A percentile compares a stretch with the other conserved stretches of the same genome.
Conservation (phyloP, 768 basidiomycete species). For the Calocera viscosa region DNA sequence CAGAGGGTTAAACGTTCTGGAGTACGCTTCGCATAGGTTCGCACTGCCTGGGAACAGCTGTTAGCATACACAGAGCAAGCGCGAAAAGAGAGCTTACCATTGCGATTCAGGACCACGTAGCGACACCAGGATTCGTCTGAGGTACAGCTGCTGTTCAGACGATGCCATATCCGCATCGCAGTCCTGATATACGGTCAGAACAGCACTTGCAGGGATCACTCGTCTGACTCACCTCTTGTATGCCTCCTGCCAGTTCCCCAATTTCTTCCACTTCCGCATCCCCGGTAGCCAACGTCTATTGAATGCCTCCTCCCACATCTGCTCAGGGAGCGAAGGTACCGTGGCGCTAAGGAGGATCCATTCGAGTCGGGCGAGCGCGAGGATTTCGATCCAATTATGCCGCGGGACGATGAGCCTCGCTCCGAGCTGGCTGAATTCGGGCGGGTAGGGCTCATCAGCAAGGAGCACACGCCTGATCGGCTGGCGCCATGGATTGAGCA, state of each 20-base stretch:
- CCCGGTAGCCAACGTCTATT: slow-evolving; percentile 58
- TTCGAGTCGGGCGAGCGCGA: slow-evolving; percentile 46
- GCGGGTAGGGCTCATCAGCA: slow-evolving; percentile 33
- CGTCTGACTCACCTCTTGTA: slow-evolving; percentile 46
- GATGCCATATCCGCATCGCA: slow-evolving; percentile 56
- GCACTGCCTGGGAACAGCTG: slow-evolving; percentile 29
- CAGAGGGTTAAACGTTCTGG: slow-evolving; percentile 55
- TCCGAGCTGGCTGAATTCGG: slow-evolving; percentile 44
- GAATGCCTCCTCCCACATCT: slow-evolving; percentile 69
- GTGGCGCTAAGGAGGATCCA: slow-evolving; percentile 59
- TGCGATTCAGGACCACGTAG: slow-evolving; percentile 62
- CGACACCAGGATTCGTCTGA: slow-evolving; percentile 74
- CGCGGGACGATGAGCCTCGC: slow-evolving; percentile 53
- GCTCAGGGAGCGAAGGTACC: slow-evolving; percentile 49
- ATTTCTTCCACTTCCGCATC: slow-evolving; percentile 60
- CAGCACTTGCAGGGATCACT: not conserved
- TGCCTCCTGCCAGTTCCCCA: slow-evolving; percentile 47
- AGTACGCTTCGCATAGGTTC: slow-evolving; percentile 54
- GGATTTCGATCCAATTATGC: slow-evolving; percentile 68
- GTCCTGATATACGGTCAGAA: slow-evolving; percentile 32
- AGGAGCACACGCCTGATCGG: slow-evolving; percentile 52
- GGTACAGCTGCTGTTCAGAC: slow-evolving; percentile 55
- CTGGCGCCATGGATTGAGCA: slow-evolving; percentile 41
- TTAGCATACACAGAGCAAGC: not conserved
- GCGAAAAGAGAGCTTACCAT: slow-evolving; percentile 29